Evolutionary conservation across 306 rosid species (phyloP).

Genomic region (Rosa lucieae): DNA sequence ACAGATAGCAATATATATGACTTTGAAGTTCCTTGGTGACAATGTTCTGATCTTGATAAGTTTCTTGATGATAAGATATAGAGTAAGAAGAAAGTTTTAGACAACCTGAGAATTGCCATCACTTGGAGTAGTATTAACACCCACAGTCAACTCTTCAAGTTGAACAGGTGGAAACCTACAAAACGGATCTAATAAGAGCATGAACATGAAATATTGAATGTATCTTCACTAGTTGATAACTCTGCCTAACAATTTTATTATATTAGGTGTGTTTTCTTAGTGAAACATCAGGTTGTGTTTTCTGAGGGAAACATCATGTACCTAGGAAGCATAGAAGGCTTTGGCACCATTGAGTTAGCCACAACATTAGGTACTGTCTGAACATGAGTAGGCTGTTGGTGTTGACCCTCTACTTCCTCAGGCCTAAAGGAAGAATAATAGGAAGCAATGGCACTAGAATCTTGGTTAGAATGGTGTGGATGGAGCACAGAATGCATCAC

Average conservation of each 20-base stretch:
- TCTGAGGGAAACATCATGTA: not conserved
- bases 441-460: not conserved
- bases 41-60: not conserved
- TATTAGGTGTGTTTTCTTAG: not conserved
- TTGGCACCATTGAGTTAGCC: not conserved
- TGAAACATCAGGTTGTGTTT: not conserved
- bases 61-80: constrained; percentile 10
- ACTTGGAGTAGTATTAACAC: not conserved
- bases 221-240: not conserved
- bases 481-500: not conserved
- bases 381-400: constrained; percentile 11
- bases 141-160: constrained; percentile 8
- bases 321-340: constrained; percentile 20
- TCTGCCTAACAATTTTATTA: not conserved
- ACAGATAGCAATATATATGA: not conserved
- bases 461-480: constrained; percentile 5
- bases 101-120: constrained; percentile 3
- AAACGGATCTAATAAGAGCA: not conserved
- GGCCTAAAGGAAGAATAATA: constrained; percentile 1
- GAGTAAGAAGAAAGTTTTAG: not conserved
- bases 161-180: constrained; percentile 1
- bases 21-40: not conserved
- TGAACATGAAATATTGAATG: not conserved
- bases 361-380: not conserved
- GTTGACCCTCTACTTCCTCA: constrained; percentile 2